Evolutionary conservation across 1,139 yeast genomes (phyloP), one percentile per base, ranked within the genome.

Genomic region (Debaryomyces sp.): DNA sequence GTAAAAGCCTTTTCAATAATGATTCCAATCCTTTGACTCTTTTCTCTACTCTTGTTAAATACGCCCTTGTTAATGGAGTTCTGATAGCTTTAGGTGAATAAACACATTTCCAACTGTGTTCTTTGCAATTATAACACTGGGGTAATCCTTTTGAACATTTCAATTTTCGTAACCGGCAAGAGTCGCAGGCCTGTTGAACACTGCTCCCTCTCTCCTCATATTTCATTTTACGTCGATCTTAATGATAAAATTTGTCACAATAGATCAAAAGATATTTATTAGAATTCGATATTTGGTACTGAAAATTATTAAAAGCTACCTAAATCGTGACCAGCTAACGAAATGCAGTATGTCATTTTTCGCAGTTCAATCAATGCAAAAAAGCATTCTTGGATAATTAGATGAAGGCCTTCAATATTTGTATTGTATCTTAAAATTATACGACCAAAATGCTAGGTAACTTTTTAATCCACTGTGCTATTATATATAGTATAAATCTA

Each of bases 71-170:
- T 41, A 65, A 52, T 6, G 70, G 70, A 18, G 68, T 60, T 30
- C 70, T 49, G 10, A 62, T 59, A 3, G 60, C 58, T 36, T 64
- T 54, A 4, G 68, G 70, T 9, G 66, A 61, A 46, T 65, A 65
- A 2, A 61, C 57, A 51, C 70, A 65, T 44, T 63, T 61, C 67
- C 68, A 63, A 13, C 51, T 51, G 49, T 65, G 69, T 46, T 64
- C 66, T 48, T 59, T 59, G 48, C 70, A 65, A 41, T 64, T 65
- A 46, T 51, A 50, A 44, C 70, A 65, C 18, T 60, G 51, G n/a
- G 70, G 70, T 42, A 42, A 54, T 43, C 63, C 66, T 44, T 62
- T 64, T 17, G 67, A 60, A 47, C 69, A 66, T 47, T 62, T 66
- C 60, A 63, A 60, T 51, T 64, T 64, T 39, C 64, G 58, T 27